Base-by-base conservation (phyloP, 140 eudicot species). In the Bidens hawaiensis region DNA sequence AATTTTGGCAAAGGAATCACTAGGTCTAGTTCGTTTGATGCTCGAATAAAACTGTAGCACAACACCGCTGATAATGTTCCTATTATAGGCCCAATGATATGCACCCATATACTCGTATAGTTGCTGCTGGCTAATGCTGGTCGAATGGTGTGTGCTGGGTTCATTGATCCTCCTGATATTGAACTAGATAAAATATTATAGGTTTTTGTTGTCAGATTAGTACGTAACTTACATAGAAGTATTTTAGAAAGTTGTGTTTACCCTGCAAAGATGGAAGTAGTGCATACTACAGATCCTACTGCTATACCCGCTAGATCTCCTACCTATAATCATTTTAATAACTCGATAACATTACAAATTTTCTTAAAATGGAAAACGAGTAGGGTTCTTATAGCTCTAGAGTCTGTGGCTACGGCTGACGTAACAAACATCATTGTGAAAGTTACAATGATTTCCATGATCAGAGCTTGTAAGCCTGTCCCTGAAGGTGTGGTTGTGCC, bases 371-470 rank as follows among this genome's bases (percentile, higher is more conserved):
- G 17, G 1, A 58, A 58, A 58, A 2, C 1, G 30, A 4, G 14
- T 30, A 16, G 6, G 45, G 16, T 56, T 16, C 65, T 34, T 59
- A 60, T 34, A 21, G 65, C 49, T 60, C 22, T 60, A 36, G 49
- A 36, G 14, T 18, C 31, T 13, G 65, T 60, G 15, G 50, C 51
- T 0, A 59, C 50, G 0, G 65, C 33, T 21, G 50, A 60, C 12
- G 65, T 60, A 21, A 60, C 65, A 36, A 60, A 38, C 65, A 60
- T 38, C 65, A 60, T 60, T 13, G 19, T 22, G 19, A 60, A 60
- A 38, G 65, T 60, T 11, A 60, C 34, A 30, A 21, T 60, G 49
- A 60, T 60, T 38, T 60, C 65, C 51, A 60, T 60, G 51, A 38
- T 38, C 21, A 60, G 14, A 60, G 65, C 23, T 60, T 60, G 34